Conservation (phyloP, 306 rosid species). For the Amphicarpaea edgeworthii region DNA sequence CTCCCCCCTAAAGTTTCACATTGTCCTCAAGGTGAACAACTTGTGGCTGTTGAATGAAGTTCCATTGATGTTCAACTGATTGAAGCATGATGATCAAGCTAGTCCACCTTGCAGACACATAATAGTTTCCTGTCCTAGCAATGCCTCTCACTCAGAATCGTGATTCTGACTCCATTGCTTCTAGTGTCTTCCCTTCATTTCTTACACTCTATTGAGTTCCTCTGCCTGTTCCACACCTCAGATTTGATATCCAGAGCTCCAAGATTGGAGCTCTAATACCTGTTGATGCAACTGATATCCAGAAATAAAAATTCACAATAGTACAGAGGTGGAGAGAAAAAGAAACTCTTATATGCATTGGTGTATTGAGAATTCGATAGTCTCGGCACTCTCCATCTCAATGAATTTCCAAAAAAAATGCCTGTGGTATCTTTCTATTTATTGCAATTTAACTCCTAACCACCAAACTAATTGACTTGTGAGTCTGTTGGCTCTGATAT, state of each 20-base stretch:
- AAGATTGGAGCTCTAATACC: not conserved
- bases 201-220: no score
- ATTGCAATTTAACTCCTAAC: not conserved
- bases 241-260: not conserved
- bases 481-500: not conserved
- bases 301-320: not conserved
- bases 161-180: no score
- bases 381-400: not conserved
- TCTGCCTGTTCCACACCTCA: not conserved
- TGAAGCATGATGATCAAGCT: not conserved
- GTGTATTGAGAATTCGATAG: not conserved
- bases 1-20: not conserved
- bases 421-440: no score
- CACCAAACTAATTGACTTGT: not conserved
- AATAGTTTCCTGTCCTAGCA: not conserved
- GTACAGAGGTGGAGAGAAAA: not conserved
- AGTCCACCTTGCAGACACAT: not conserved
- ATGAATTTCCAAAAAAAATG: no score
- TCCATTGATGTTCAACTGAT: not conserved
- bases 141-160: not conserved
- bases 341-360: not conserved
- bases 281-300: not conserved
- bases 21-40: not conserved
- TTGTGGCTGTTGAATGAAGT: no score
- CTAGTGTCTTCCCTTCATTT: not conserved